These are phyloP conservation scores for Macrotyloma uniflorum DNA, from an alignment of 306 rosid genomes.

Conservation along the genomic window DNA sequence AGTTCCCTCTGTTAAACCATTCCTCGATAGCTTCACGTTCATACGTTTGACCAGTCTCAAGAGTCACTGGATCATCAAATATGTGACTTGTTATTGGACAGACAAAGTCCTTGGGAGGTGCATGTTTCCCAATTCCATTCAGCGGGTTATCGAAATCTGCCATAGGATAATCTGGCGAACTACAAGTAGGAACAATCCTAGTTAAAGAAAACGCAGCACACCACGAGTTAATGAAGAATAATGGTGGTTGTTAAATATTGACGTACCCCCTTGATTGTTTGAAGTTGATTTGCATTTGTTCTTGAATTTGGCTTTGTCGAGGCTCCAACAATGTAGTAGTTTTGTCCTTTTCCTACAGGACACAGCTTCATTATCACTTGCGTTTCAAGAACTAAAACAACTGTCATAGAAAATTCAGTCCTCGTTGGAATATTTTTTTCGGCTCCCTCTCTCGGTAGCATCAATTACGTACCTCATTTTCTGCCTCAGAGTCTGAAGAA, in stretches of 20 bases:
- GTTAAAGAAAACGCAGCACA: conserved; percentile 35
- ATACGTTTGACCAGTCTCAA: conserved; percentile 94
- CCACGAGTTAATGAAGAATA: conserved; percentile 30
- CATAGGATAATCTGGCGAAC: conserved; percentile 54
- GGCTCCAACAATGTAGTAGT: conserved; percentile 52
- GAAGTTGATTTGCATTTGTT: conserved; percentile 50
- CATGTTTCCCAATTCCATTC: conserved; percentile 45
- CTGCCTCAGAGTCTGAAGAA: conserved; percentile 66
- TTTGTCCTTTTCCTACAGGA: conserved; percentile 63
- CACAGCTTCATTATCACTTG: conserved; percentile 38
- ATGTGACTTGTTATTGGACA: conserved; percentile 90
- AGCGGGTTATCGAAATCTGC: conserved; percentile 50
- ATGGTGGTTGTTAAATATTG: conserved; percentile 32
- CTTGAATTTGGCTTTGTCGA: conserved; percentile 47
- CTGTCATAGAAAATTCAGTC: conserved; percentile 56
- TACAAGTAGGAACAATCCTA: conserved; percentile 49
- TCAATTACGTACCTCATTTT: conserved; percentile 64
- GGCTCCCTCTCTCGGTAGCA: conserved; percentile 42
- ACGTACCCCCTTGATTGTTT: conserved; percentile 62
- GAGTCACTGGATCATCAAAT: conserved; percentile 94
- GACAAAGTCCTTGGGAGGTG: conserved; percentile 85
- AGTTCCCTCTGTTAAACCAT: conserved; percentile 86
- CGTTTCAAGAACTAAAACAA: conserved; percentile 38
- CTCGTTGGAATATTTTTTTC: not conserved
- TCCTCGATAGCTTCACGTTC: conserved; percentile 90